Percentiles rank a stretch among this genome's conserved stretches.
Evolutionary conservation across 2,329 filamentous ascomycete species (phyloP).

Genomic region (Colletotrichum abscissum): DNA sequence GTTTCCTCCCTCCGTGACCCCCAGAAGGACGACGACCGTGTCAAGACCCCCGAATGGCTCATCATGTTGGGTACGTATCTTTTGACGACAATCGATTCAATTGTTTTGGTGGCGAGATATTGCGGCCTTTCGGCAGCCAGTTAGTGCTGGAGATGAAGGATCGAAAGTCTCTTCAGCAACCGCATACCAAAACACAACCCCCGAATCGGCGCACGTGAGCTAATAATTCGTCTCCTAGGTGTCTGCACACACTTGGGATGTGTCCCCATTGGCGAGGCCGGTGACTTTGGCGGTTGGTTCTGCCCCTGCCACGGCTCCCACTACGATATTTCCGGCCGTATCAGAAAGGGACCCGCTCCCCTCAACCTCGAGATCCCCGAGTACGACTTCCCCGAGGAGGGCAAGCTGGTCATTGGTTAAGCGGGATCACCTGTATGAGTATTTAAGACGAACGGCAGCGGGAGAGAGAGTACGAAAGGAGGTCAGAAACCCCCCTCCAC

Average conservation of each 20-base stretch:
- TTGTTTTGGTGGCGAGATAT: not conserved
- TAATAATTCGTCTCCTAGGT: conserved; percentile 62
- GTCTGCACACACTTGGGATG: conserved; percentile 99
- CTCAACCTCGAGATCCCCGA: conserved; percentile 95
- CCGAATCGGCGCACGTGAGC: conserved; percentile 10
- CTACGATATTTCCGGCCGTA: conserved; percentile 99
- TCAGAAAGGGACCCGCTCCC: conserved; percentile 96
- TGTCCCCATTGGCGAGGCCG: conserved; percentile 98
- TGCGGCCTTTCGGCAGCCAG: not conserved
- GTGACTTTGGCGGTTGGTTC: conserved; percentile 99
- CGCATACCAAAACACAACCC: not conserved
- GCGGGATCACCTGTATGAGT: conserved; percentile 38
- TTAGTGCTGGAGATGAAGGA: not conserved
- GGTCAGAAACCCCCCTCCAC: not conserved
- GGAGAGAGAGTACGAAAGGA: not conserved
- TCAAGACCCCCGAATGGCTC: conserved; percentile 98
- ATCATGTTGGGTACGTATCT: conserved; percentile 87
- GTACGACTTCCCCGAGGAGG: conserved; percentile 94
- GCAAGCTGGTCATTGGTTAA: conserved; percentile 93
- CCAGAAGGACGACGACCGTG: conserved; percentile 89
- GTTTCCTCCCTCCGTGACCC: conserved; percentile 89
- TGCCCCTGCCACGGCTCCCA: conserved; percentile 99
- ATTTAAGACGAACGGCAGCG: conserved; percentile 18
- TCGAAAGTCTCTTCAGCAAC: not conserved
- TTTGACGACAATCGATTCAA: not conserved